Percentiles rank a stretch among this genome's conserved stretches.
Conservation (phyloP, 768 basidiomycete genomes). For the Coprinopsis marcescibilis region DNA sequence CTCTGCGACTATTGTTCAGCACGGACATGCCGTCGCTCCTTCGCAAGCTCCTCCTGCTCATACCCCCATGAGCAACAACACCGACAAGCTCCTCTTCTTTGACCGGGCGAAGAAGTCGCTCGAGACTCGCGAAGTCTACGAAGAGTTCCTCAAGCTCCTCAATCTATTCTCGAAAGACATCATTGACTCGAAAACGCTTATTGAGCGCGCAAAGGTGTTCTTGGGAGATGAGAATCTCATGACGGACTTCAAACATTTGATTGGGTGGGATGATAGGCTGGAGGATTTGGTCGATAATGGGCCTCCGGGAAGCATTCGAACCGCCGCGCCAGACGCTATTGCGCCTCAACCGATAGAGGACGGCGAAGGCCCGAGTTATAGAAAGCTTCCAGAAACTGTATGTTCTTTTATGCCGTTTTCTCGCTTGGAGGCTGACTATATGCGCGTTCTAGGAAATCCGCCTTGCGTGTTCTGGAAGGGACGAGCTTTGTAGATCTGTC, state of each 20-base stretch:
- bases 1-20: constrained; percentile 16
- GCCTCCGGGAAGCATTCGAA: constrained; percentile 74
- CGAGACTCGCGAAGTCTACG: constrained; percentile 72
- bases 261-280: constrained; percentile 70
- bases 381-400: constrained; percentile 82
- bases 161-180: constrained; percentile 89
- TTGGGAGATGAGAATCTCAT: constrained; percentile 78
- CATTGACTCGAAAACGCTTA: constrained; percentile 76
- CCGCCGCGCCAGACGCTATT: constrained; percentile 70
- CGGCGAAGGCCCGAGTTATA: constrained; percentile 91
- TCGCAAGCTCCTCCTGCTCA: constrained; percentile 16
- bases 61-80: constrained; percentile 29
- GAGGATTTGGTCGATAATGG: constrained; percentile 54
- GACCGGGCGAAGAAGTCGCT: constrained; percentile 83
- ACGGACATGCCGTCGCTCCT: constrained; percentile 18
- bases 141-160: constrained; percentile 92
- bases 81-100: constrained; percentile 88
- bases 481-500: constrained; percentile 91
- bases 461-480: constrained; percentile 90
- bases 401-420: constrained; percentile 28
- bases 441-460: constrained; percentile 67
- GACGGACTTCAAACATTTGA: constrained; percentile 78
- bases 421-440: constrained; percentile 5
- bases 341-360: constrained; percentile 76
- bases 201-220: constrained; percentile 77